Conservation (phyloP, 805 yeast genomes). For the Millerago galiae region DNA sequence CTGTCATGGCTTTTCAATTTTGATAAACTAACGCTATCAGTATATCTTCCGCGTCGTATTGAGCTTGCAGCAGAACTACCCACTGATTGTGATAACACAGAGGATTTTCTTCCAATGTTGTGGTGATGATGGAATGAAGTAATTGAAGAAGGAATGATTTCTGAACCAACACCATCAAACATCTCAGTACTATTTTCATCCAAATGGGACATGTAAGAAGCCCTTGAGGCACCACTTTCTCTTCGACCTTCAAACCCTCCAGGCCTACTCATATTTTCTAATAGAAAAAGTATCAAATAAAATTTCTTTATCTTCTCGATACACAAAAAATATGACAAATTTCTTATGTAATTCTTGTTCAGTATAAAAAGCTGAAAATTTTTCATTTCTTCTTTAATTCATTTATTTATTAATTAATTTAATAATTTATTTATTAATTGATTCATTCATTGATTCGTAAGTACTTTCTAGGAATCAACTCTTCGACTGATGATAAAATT, state of each 20-base stretch:
- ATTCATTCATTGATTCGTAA: not conserved
- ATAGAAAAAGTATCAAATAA: not conserved
- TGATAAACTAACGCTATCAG: conserved; percentile 15
- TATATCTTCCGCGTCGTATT: conserved; percentile 22
- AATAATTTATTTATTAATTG: no score
- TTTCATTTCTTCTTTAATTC: no score
- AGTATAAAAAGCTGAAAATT: no score
- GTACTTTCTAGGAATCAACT: not conserved
- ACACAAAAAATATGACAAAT: conserved; percentile 8
- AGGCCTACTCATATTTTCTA: no score
- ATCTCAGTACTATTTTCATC: conserved; percentile 67
- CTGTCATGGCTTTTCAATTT: conserved; percentile 19
- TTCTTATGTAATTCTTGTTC: no score
- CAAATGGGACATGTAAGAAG: conserved; percentile 13
- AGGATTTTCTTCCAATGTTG: conserved; percentile 25
- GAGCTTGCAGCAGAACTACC: conserved; percentile 23
- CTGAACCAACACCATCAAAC: conserved; percentile 73
- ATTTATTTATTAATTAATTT: no score
- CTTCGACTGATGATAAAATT: conserved; percentile 32
- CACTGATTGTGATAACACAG: conserved; percentile 8
- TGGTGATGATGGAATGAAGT: conserved; percentile 71
- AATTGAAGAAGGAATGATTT: conserved; percentile 70
- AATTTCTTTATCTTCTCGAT: conserved; percentile 17
- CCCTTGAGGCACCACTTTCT: not conserved
- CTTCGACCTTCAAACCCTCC: no score